phyloP scores from a whole-genome alignment of 306 rosid species.

The Cucurbita moschata region DNA sequence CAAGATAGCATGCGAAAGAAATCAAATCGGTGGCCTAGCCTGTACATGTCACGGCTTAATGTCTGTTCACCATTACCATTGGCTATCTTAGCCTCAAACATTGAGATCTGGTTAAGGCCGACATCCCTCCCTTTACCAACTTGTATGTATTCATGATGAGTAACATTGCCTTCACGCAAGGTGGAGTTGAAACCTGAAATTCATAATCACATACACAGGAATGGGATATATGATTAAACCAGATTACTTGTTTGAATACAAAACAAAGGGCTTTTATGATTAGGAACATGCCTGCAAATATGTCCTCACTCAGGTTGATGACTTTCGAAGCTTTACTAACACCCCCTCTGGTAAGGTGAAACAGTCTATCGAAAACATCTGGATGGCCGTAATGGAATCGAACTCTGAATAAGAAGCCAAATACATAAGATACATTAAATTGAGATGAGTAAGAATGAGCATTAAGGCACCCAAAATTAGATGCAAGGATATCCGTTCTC shows the following conservation, averaged over 20 bases:
- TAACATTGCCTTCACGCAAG: conserved; percentile 77
- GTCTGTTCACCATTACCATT: conserved; percentile 96
- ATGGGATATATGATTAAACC: not conserved
- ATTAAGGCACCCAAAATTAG: not conserved
- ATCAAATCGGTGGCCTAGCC: conserved; percentile 95
- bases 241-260: not conserved
- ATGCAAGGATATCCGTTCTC: no score
- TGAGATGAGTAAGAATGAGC: not conserved
- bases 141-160: conserved; percentile 96
- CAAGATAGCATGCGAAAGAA: conserved; percentile 86
- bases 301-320: conserved; percentile 92
- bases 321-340: conserved; percentile 93
- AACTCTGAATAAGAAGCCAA: conserved; percentile 52
- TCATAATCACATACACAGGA: conserved; percentile 1
- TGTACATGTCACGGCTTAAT: conserved; percentile 78
- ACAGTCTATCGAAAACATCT: conserved; percentile 86
- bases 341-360: conserved; percentile 97
- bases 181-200: conserved; percentile 83
- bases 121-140: conserved; percentile 98
- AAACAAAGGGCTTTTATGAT: not conserved
- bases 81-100: conserved; percentile 94
- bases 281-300: conserved; percentile 72
- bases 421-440: not conserved
- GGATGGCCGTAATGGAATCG: conserved; percentile 99
- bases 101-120: conserved; percentile 92